Evolutionary conservation across 306 rosid genomes (phyloP), one percentile per base, ranked within the genome.

Genomic region (Sindora glabra): DNA sequence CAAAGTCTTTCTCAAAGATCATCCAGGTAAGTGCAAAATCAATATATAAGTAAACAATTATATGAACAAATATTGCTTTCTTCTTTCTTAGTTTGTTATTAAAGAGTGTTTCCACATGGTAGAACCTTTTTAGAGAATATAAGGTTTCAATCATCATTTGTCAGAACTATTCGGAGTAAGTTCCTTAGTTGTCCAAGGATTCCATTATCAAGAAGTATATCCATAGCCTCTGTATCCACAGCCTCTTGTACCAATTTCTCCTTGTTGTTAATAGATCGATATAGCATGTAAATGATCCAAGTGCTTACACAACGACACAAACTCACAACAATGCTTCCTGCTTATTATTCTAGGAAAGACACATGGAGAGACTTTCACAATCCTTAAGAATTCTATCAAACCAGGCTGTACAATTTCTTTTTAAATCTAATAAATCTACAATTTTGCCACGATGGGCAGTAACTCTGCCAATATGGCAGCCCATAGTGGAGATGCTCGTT

Each of bases 291-390:
- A 62, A 61, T 62, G 42, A 23, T 58, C 40, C 64, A 89, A 94
- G 96, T 23, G 98, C 96, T 42, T 91, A 91, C 79, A 91, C 98
- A 6, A 91, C 98, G 14, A 59, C 98, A 1, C 95, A 96, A 12
- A 81, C 98, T 61, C 83, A 81, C 67, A 61, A 74, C 68, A 73
- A 73, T 65, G 98, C 83, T 15, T 83, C 96, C 2, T 56, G 65
- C 62, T 58, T 91, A 53, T 69, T 91, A 68, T 87, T 87, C 59
- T 87, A 96, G 96, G 84, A 88, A 22, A 72, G 96, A 41, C 98
- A 87, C 73, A 17, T 87, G 70, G 76, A 74, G 44, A 79, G 98
- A 53, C 86, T 91, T 10, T 67, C 81, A 3, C 69, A 88, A 12
- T 91, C 98, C 14, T 36, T 91, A 1, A 73, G 71, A 37, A 74